Percentiles rank a stretch among this genome's conserved stretches.
Conservation (phyloP, 768 basidiomycete species). For the Xerocomellus chrysenteron region DNA sequence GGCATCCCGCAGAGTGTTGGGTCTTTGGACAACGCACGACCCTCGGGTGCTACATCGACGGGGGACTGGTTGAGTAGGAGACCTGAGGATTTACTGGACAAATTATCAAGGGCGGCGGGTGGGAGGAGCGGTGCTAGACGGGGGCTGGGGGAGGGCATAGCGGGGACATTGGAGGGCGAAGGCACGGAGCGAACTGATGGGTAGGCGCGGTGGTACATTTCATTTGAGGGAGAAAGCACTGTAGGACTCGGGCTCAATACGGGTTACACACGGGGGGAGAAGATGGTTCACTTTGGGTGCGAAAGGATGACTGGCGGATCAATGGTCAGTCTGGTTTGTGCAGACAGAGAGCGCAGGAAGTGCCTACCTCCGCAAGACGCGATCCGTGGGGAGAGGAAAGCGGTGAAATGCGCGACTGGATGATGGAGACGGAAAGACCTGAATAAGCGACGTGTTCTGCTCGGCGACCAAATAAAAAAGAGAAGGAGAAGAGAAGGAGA, state of each 20-base stretch:
- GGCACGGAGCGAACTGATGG: constrained; percentile 58
- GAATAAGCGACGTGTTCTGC: background rate
- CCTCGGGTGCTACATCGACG: constrained; percentile 34
- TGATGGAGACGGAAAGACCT: background rate
- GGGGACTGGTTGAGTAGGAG: constrained; percentile 36
- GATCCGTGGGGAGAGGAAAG: constrained; percentile 8
- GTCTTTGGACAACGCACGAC: constrained; percentile 18
- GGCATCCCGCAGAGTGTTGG: constrained; percentile 71
- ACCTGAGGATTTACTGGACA: constrained; percentile 40
- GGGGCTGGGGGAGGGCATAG: constrained; percentile 32
- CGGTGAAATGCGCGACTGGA: background rate
- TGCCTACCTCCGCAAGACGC: constrained; percentile 12
- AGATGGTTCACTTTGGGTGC: constrained; percentile 22
- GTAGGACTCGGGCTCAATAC: constrained; percentile 16
- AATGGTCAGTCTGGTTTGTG: background rate
- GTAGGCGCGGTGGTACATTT: constrained; percentile 63
- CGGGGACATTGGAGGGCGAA: constrained; percentile 32
- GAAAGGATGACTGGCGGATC: background rate
- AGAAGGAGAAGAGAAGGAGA: background rate
- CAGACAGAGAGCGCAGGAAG: background rate
- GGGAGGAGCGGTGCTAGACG: constrained; percentile 54
- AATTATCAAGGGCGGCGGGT: constrained; percentile 42
- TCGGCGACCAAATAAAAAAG: constrained; percentile 1
- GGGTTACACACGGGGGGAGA: background rate
- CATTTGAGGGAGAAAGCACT: constrained; percentile 39